Percentiles rank a stretch among this genome's conserved stretches.
phyloP scores from a whole-genome alignment of 176 grass and related monocot species.

The Carex littledalei region DNA sequence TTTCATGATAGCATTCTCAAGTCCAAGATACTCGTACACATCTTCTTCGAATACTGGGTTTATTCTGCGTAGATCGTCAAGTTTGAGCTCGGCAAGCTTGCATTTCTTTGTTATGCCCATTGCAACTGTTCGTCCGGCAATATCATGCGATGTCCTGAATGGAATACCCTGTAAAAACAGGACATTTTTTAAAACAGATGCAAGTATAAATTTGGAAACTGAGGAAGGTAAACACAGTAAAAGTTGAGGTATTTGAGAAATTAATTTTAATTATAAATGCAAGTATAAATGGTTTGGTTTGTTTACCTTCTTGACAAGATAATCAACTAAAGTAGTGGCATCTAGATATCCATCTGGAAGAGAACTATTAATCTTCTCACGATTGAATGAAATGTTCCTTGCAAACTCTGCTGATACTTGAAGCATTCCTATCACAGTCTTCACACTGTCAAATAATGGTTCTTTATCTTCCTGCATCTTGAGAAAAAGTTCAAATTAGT shows the following conservation, averaged over 20 bases:
- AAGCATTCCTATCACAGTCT: slow-evolving; percentile 81
- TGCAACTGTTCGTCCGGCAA: slow-evolving; percentile 80
- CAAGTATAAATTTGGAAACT: neutral
- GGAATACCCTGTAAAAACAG: slow-evolving; percentile 52
- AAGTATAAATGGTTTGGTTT: neutral
- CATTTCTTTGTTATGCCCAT: slow-evolving; percentile 68
- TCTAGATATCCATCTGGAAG: slow-evolving; percentile 91
- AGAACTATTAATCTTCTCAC: slow-evolving; percentile 63
- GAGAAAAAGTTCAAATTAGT: slow-evolving; percentile 15
- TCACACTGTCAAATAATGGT: slow-evolving; percentile 88
- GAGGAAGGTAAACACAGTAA: neutral
- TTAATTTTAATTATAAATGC: neutral
- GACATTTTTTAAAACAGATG: neutral
- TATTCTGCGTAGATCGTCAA: slow-evolving; percentile 55
- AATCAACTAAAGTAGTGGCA: slow-evolving; percentile 97
- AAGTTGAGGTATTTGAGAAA: neutral
- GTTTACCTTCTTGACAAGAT: slow-evolving; percentile 97
- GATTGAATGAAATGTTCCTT: slow-evolving; percentile 89
- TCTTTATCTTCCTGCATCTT: slow-evolving; percentile 93
- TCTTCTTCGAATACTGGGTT: slow-evolving; percentile 68
- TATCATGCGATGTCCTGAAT: slow-evolving; percentile 92
- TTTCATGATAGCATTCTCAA: slow-evolving; percentile 84
- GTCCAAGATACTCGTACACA: slow-evolving; percentile 71
- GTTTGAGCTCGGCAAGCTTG: slow-evolving; percentile 63
- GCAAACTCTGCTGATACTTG: slow-evolving; percentile 90